phyloP scores from a whole-genome alignment of 208 protist species.

The Leishmania tropica region DNA sequence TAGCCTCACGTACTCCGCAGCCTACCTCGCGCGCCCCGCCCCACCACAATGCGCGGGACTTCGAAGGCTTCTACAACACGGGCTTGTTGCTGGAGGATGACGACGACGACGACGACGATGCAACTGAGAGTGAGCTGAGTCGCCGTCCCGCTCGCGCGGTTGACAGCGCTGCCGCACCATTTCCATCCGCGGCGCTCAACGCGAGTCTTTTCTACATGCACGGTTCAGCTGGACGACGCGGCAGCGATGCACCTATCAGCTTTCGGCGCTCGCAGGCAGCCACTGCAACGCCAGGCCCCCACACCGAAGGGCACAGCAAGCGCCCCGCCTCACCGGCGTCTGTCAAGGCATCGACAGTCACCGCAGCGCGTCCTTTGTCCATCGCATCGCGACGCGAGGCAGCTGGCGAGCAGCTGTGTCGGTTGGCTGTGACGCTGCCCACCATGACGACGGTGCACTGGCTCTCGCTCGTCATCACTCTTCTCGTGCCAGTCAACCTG shows the following conservation, averaged over 20 bases:
- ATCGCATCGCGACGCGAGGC: neutral
- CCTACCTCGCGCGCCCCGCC: neutral
- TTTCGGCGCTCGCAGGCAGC: neutral
- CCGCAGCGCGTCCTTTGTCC: neutral
- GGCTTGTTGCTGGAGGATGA: conserved; percentile 19
- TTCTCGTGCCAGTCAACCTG: conserved; percentile 32
- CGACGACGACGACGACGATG: conserved; percentile 16
- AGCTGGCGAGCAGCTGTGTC: conserved; percentile 2
- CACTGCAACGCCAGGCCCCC: neutral
- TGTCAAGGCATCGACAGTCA: neutral
- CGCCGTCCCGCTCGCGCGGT: neutral
- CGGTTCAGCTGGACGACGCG: neutral
- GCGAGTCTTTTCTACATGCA: neutral
- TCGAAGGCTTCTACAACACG: conserved; percentile 27
- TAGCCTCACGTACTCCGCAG: neutral
- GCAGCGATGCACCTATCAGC: neutral
- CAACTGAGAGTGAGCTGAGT: neutral
- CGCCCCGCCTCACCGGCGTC: neutral
- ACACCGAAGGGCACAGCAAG: neutral
- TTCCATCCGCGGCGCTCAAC: neutral
- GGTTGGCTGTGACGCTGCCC: conserved; percentile 10
- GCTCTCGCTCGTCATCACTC: conserved; percentile 31
- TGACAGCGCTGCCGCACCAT: neutral
- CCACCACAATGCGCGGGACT: conserved; percentile 6
- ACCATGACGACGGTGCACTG: conserved; percentile 10